Evolutionary conservation across 2,329 filamentous ascomycete species (phyloP).

Genomic region (Tolypocladium nubicola): DNA sequence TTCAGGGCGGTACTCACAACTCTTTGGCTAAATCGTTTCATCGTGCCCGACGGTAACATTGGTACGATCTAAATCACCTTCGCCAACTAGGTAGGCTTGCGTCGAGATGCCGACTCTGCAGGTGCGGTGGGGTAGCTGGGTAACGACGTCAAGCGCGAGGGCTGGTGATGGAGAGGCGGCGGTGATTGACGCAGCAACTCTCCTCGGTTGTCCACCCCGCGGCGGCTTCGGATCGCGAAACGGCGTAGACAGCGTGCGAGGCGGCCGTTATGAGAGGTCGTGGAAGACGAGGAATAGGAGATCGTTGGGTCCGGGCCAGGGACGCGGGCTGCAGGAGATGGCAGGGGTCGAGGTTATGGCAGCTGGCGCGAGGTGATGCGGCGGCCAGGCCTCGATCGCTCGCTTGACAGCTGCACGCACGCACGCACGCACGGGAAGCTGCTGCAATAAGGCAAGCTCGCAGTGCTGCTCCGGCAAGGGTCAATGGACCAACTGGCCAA

Average conservation of each 20-base stretch:
- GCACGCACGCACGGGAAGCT: neutral
- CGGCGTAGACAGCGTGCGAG: neutral
- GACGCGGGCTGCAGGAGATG: neutral
- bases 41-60: neutral
- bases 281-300: neutral
- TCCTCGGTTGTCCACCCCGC: neutral
- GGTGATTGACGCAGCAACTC: neutral
- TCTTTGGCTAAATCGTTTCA: constrained; percentile 97
- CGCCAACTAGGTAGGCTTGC: neutral
- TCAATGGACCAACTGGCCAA: neutral
- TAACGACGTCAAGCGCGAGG: constrained; percentile 20
- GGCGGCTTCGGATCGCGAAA: neutral
- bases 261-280: neutral
- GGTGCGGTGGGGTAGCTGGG: constrained; percentile 14
- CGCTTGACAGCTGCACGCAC: neutral
- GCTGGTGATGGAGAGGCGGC: neutral
- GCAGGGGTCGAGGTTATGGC: neutral
- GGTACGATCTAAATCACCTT: neutral
- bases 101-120: constrained; percentile 6
- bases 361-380: neutral
- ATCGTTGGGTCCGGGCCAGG: neutral
- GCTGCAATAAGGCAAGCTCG: neutral
- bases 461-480: neutral
- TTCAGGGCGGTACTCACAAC: constrained; percentile 33
- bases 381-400: neutral